These are phyloP conservation scores for Trametes pubescens DNA, from an alignment of 1,284 basidiomycete species.

Conservation along the genomic window DNA sequence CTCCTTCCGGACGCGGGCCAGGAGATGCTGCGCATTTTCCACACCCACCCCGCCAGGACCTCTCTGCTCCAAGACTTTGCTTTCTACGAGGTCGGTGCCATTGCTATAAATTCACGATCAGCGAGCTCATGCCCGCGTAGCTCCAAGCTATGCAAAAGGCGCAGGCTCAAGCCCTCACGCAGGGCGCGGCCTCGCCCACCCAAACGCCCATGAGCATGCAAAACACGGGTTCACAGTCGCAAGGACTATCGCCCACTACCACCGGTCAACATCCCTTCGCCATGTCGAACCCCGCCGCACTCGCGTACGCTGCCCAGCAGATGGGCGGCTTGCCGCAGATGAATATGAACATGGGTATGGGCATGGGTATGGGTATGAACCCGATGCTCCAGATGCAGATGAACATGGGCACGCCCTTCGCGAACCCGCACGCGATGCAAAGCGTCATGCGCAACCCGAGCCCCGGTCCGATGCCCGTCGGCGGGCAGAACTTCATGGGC, in stretches of 20 bases:
- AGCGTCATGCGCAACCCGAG: constrained; percentile 83
- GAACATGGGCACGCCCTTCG: constrained; percentile 60
- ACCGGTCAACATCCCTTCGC: constrained; percentile 55
- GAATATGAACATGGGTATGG: constrained; percentile 58
- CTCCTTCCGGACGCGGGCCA: constrained; percentile 92
- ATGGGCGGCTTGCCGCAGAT: constrained; percentile 64
- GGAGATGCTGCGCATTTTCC: constrained; percentile 94
- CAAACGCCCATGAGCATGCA: constrained; percentile 38
- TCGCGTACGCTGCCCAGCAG: constrained; percentile 51
- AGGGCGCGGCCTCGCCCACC: constrained; percentile 49
- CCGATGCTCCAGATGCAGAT: constrained; percentile 78
- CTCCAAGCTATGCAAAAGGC: constrained; percentile 81
- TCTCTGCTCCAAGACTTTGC: constrained; percentile 94
- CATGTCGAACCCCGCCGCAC: constrained; percentile 60
- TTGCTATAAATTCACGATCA: background rate
- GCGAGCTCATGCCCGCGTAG: constrained; percentile 47
- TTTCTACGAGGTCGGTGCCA: constrained; percentile 81
- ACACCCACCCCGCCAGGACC: constrained; percentile 89
- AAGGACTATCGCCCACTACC: constrained; percentile 47
- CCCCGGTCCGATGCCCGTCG: constrained; percentile 58
- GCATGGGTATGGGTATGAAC: constrained; percentile 52
- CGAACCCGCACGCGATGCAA: constrained; percentile 76
- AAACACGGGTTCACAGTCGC: constrained; percentile 37
- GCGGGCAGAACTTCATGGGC: constrained; percentile 63
- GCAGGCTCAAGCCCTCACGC: constrained; percentile 43